Evolutionary conservation across 2,329 filamentous ascomycete species (phyloP), one percentile per base, ranked within the genome.

Genomic region (Fusarium sublunatum): DNA sequence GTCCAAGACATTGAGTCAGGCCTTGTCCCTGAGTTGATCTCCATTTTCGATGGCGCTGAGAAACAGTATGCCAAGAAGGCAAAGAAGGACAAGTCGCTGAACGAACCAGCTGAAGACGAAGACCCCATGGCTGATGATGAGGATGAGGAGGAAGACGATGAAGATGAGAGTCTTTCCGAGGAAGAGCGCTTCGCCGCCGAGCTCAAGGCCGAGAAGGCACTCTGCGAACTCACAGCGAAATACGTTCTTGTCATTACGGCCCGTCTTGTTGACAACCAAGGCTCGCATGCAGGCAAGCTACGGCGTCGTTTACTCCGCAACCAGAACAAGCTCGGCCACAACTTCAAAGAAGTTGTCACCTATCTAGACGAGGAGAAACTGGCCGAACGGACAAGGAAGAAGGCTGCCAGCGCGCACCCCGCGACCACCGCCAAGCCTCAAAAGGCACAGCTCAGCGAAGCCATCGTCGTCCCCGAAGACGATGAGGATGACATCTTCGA

Each of bases 171-270:
- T 19, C 72, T 85, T 38, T 81, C 86, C 28, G 81, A 83, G 49
- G 81, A 84, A 70, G 81, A 91, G 70, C 83, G 86, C 54, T 81
- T 86, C 65, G 83, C 88, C 43, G 83, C 85, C 35, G 86, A 88
- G 53, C 83, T 97, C 31, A 83, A 93, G 56, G 88, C 92, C 0
- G 95, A 98, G 76, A 90, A 94, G 73, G 86, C 88, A 19, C 84
- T 98, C 1, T 98, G 94, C 76, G 90, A 94, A 69, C 82, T 97
- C 25, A 89, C 93, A 0, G 90, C 88, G 61, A 96, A 95, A 73
- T 86, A 96, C 39, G 91, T 97, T 34, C 85, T 96, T 38, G 90
- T 89, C 11, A 88, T 96, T 22, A 81, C 91, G 9, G 91, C 88
- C 19, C 88, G 87, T 49, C 87, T 93, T 36, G 81, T 97, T 46